A percentile compares a stretch with the other conserved stretches of the same genome.
Evolutionary conservation across 2,329 filamentous ascomycete species (phyloP).

Genomic region (Monosporascus sp.): DNA sequence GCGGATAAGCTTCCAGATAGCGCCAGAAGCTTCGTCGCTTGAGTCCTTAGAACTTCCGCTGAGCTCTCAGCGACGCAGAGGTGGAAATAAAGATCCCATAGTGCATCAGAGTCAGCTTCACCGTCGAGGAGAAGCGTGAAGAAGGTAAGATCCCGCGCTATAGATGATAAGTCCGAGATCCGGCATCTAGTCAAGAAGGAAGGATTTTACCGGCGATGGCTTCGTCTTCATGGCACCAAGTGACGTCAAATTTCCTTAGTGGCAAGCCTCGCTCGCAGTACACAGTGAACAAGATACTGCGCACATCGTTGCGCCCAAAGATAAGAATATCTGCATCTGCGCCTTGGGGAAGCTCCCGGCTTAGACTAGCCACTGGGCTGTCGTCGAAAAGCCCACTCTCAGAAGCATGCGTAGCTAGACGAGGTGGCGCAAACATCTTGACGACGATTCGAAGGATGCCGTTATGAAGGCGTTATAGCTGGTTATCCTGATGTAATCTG

Average conservation of each 20-base stretch:
- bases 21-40: slow-evolving; percentile 38
- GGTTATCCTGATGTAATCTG: too few species aligned
- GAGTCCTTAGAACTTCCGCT: slow-evolving; percentile 31
- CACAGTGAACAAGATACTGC: slow-evolving; percentile 51
- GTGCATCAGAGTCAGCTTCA: slow-evolving; percentile 17
- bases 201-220: slow-evolving; percentile 42
- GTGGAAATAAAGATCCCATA: slow-evolving; percentile 56
- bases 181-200: background rate
- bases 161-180: slow-evolving; percentile 2
- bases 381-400: slow-evolving; percentile 38
- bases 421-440: background rate
- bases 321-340: slow-evolving; percentile 46
- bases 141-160: slow-evolving; percentile 52
- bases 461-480: too few species aligned
- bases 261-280: slow-evolving; percentile 36
- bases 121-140: slow-evolving; percentile 46
- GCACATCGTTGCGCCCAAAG: slow-evolving; percentile 52
- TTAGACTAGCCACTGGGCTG: slow-evolving; percentile 47
- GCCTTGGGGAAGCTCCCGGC: slow-evolving; percentile 42
- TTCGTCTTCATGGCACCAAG: slow-evolving; percentile 49
- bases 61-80: slow-evolving; percentile 37
- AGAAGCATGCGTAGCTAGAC: background rate
- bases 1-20: slow-evolving; percentile 31
- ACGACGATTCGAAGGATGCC: too few species aligned
- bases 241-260: slow-evolving; percentile 45